Evolutionary conservation across 176 grass and related monocot species (phyloP).

Genomic region (Themeda triandra): DNA sequence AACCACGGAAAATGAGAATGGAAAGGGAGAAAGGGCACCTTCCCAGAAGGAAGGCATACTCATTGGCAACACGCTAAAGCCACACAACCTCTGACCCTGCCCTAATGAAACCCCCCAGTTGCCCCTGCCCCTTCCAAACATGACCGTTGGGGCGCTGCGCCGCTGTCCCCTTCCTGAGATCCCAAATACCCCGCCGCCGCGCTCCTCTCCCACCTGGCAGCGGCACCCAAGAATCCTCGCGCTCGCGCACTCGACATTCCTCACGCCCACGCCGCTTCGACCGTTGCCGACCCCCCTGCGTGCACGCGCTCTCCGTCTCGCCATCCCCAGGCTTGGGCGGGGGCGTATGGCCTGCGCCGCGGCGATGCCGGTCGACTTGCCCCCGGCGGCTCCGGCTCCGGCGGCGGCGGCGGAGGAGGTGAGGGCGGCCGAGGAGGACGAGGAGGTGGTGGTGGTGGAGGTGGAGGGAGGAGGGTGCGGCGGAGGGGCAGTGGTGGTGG

Average conservation of each 20-base stretch:
- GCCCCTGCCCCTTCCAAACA: conserved; percentile 21
- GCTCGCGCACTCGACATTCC: conserved; percentile 12
- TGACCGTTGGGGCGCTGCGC: conserved; percentile 47
- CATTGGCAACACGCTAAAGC: conserved; percentile 3
- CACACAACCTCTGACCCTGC: not conserved
- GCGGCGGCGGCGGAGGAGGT: not conserved
- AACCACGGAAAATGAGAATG: not conserved
- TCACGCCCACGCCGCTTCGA: conserved; percentile 14
- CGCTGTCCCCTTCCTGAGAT: conserved; percentile 33
- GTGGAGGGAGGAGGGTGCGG: conserved; percentile 27
- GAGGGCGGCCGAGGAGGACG: not conserved
- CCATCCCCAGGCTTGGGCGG: not conserved
- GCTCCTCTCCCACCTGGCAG: not conserved
- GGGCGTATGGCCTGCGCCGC: not conserved
- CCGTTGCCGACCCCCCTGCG: not conserved
- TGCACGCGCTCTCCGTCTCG: conserved; percentile 13
- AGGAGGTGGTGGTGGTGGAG: not conserved
- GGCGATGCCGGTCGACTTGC: conserved; percentile 29
- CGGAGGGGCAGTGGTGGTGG: conserved; percentile 46
- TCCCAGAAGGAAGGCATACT: conserved; percentile 29
- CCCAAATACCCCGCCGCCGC: conserved; percentile 31
- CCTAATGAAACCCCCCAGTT: not conserved
- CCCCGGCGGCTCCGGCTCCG: not conserved
- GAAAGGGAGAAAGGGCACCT: not conserved
- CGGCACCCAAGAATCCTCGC: conserved; percentile 15